phyloP scores from a whole-genome alignment of 2,329 filamentous ascomycete genomes.

The Penicillium aurantiogriseum region DNA sequence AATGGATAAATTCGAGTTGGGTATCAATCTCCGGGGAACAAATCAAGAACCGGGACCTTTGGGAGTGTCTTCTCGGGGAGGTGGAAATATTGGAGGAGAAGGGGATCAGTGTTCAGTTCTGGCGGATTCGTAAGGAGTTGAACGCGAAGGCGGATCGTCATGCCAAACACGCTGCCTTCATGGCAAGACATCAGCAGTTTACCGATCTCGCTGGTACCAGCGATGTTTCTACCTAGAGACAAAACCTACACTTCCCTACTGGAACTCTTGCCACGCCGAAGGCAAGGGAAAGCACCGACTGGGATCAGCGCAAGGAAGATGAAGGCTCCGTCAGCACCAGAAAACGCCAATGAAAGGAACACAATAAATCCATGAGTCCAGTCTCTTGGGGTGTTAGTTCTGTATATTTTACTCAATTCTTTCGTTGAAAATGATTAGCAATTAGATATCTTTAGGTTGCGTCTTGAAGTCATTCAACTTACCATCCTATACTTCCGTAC shows the following conservation, averaged over 20 bases:
- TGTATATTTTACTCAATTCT: not conserved
- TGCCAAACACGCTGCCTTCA: not conserved
- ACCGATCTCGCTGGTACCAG: not conserved
- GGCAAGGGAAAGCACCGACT: not conserved
- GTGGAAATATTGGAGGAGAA: slow-evolving; percentile 31
- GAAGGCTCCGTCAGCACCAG: not conserved
- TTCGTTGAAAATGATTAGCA: not conserved
- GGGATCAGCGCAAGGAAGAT: not conserved
- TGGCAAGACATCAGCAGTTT: not conserved
- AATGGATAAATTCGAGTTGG: slow-evolving; percentile 37
- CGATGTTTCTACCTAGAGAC: not conserved
- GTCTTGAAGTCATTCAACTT: not conserved
- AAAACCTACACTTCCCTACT: fast-evolving
- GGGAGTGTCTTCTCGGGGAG: slow-evolving; percentile 50
- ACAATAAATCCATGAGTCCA: not conserved
- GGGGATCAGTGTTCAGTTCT: slow-evolving; percentile 26
- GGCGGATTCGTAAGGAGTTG: not conserved
- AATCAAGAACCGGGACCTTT: slow-evolving; percentile 44
- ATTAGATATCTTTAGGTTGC: not conserved
- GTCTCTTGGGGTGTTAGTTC: not conserved
- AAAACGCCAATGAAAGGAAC: too few species aligned
- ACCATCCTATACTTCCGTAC: not conserved
- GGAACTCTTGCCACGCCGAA: not conserved
- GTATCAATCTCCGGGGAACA: not conserved
- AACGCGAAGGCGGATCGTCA: not conserved